A percentile compares a stretch with the other conserved stretches of the same genome.
Evolutionary conservation across 176 grass and related monocot species (phyloP).

Genomic region (Musa schizocarpa): DNA sequence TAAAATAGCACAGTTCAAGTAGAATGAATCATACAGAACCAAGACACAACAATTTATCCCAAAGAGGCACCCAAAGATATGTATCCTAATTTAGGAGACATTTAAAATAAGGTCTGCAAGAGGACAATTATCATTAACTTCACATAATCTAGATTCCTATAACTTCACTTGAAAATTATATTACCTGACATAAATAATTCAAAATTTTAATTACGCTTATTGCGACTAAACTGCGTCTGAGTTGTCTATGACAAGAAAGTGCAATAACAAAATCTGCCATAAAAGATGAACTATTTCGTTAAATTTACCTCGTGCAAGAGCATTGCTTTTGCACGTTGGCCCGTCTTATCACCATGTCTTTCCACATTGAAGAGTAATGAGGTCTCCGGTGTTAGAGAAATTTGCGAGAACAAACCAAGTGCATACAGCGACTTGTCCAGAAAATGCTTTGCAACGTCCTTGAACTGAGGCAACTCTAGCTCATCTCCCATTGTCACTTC

Average conservation of each 20-base stretch:
- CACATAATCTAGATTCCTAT: neutral
- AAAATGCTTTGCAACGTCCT: slow-evolving; percentile 15
- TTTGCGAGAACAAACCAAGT: slow-evolving; percentile 19
- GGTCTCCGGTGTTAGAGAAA: slow-evolving; percentile 15
- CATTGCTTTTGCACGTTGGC: slow-evolving; percentile 19
- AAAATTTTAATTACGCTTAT: too few species aligned
- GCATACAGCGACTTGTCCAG: slow-evolving; percentile 21
- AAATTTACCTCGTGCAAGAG: slow-evolving; percentile 26
- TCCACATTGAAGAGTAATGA: slow-evolving; percentile 27
- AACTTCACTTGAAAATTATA: neutral
- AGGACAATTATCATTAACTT: neutral
- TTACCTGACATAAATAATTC: too few species aligned
- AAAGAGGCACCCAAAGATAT: neutral
- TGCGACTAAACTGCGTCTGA: too few species aligned
- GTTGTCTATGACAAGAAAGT: neutral
- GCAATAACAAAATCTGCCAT: neutral
- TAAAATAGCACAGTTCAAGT: neutral
- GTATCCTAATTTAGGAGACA: neutral
- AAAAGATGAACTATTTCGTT: neutral
- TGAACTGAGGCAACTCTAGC: slow-evolving; percentile 16
- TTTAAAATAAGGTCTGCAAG: too few species aligned
- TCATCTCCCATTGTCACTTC: slow-evolving; percentile 11
- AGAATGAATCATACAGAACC: neutral
- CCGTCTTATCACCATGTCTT: slow-evolving; percentile 13
- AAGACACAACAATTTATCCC: neutral